A percentile compares a stretch with the other conserved stretches of the same genome.
These are phyloP conservation scores for Saturnispora quitensis DNA, from an alignment of 805 yeast species.

Conservation along the genomic window DNA sequence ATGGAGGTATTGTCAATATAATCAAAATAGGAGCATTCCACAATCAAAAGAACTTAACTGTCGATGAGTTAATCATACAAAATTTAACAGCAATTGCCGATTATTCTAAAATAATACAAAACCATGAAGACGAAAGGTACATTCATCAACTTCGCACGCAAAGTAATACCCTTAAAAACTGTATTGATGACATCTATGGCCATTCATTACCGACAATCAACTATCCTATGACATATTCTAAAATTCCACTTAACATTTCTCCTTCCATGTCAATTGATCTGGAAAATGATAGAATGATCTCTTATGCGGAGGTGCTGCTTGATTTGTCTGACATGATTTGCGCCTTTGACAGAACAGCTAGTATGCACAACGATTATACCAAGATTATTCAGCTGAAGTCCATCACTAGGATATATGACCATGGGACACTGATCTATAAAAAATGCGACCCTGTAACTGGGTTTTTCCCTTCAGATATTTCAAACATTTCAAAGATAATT, in stretches of 20 bases:
- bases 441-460: conserved; percentile 27
- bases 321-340: conserved; percentile 16
- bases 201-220: conserved; percentile 9
- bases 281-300: conserved; percentile 22
- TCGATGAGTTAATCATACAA: conserved; percentile 1
- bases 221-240: conserved; percentile 23
- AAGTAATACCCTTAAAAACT: conserved; percentile 13
- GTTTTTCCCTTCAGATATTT: conserved; percentile 15
- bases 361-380: conserved; percentile 15
- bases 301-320: conserved; percentile 21
- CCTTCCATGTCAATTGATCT: conserved; percentile 16
- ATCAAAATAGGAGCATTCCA: conserved; percentile 11
- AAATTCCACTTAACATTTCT: conserved; percentile 18
- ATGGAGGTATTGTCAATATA: conserved; percentile 3
- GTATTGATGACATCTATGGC: conserved; percentile 20
- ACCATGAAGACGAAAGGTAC: conserved; percentile 20
- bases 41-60: conserved; percentile 5
- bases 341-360: conserved; percentile 1
- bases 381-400: conserved; percentile 23
- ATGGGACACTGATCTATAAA: conserved; percentile 15
- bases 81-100: conserved; percentile 17
- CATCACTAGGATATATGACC: conserved; percentile 20
- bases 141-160: conserved; percentile 15
- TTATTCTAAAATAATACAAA: conserved; percentile 15
- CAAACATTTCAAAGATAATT: conserved; percentile 17